Conservation (phyloP, 176 grass and related monocot genomes). For the Eleusine coracana region DNA sequence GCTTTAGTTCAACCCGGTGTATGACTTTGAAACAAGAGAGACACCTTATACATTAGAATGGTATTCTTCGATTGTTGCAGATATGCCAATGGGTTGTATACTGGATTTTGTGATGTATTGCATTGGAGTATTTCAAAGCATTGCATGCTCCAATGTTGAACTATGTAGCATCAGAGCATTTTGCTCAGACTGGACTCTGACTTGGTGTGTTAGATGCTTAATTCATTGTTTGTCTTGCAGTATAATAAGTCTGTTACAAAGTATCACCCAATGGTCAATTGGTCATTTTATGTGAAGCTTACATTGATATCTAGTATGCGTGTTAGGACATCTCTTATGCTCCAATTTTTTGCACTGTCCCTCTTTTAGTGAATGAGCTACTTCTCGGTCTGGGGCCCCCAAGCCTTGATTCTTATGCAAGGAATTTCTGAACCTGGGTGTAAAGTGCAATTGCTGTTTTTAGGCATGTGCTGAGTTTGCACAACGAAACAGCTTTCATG, state of each 20-base stretch:
- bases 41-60: not conserved
- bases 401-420: not conserved
- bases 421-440: not conserved
- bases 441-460: not conserved
- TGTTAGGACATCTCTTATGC: not conserved
- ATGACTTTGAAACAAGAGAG: constrained; percentile 1
- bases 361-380: not conserved
- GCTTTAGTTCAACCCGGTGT: not conserved
- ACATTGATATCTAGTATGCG: not conserved
- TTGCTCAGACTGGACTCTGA: not conserved
- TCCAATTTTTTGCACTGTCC: not conserved
- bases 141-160: constrained; percentile 11
- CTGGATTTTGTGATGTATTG: not conserved
- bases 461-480: not conserved
- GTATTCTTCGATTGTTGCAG: constrained; percentile 32
- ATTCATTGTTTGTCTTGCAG: not conserved
- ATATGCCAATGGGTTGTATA: not conserved
- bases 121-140: not conserved
- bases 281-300: not conserved
- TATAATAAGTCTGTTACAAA: constrained; percentile 1
- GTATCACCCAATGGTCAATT: not conserved
- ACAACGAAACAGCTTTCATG: not conserved
- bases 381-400: not conserved
- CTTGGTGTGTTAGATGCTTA: constrained; percentile 16
- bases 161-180: not conserved